phyloP scores from a whole-genome alignment of 177 flowering plant species.

The Tripterygium wilfordii region DNA sequence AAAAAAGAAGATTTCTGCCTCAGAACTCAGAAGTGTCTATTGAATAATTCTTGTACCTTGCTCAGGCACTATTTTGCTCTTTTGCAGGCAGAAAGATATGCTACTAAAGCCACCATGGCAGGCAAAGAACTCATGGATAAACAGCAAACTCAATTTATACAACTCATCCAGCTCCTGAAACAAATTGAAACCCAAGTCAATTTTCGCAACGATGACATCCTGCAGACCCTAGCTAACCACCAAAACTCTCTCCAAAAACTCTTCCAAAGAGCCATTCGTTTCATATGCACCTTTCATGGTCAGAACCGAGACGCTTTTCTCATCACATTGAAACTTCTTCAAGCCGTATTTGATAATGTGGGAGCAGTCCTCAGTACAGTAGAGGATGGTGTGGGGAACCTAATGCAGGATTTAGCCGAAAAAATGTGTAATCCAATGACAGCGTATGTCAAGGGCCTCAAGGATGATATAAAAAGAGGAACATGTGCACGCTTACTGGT shows the following conservation, averaged over 20 bases:
- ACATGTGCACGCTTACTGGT: conserved; percentile 20
- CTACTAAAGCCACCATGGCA: conserved; percentile 19
- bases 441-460: conserved; percentile 31
- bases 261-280: conserved; percentile 26
- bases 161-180: conserved; percentile 37
- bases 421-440: conserved; percentile 46
- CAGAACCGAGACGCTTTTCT: conserved; percentile 15
- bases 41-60: no score
- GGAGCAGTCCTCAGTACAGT: conserved; percentile 27
- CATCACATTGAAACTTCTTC: conserved; percentile 26
- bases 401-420: conserved; percentile 25
- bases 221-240: conserved; percentile 22
- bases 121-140: conserved; percentile 31
- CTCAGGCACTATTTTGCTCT: no score
- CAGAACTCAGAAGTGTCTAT: no score
- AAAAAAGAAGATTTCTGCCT: no score
- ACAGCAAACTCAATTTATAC: conserved; percentile 27
- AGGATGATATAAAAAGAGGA: conserved; percentile 30
- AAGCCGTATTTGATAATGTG: conserved; percentile 17
- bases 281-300: conserved; percentile 16
- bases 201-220: conserved; percentile 24
- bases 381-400: conserved; percentile 32
- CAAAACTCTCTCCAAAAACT: conserved; percentile 17
- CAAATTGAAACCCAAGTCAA: conserved; percentile 35
- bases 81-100: conserved; percentile 24